Conservation (phyloP, 176 grass and related monocot genomes). For the Puya raimondii region DNA sequence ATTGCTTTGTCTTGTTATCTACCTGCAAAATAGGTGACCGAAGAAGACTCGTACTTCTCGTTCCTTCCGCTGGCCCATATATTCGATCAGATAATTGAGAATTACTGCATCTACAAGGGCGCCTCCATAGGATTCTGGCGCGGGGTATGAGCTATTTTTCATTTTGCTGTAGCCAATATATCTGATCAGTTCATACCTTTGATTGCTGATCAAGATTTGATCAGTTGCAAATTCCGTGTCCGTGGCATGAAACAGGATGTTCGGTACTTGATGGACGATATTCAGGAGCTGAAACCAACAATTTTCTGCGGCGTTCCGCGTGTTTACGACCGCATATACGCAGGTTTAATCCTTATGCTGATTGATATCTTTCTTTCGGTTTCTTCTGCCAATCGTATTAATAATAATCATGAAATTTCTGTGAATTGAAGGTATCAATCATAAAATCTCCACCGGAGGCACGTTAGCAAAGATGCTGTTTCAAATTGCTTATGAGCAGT, state of each 20-base stretch:
- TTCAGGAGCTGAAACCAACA: constrained; percentile 82
- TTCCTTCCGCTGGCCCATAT: constrained; percentile 96
- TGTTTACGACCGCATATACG: constrained; percentile 90
- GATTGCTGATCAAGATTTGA: not conserved
- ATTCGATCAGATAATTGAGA: constrained; percentile 95
- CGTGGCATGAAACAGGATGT: constrained; percentile 38
- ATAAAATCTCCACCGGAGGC: constrained; percentile 75
- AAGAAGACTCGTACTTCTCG: constrained; percentile 95
- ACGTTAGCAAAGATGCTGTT: constrained; percentile 53
- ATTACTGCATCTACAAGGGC: constrained; percentile 93
- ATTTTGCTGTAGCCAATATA: not conserved
- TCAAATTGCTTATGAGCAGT: constrained; percentile 89
- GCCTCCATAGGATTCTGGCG: constrained; percentile 98
- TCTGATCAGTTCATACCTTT: not conserved
- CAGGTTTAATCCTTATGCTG: constrained; percentile 30
- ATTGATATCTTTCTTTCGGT: not conserved
- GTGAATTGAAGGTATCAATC: constrained; percentile 62
- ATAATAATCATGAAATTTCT: not conserved
- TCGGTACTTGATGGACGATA: constrained; percentile 85
- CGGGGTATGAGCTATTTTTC: constrained; percentile 48
- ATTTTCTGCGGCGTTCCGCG: constrained; percentile 92
- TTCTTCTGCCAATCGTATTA: not conserved
- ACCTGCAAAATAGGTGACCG: constrained; percentile 38
- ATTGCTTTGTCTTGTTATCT: not conserved
- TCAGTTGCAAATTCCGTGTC: too few relatives aligned